Evolutionary conservation across 352 stramenopile genomes (phyloP), one percentile per base, ranked within the genome.

Genomic region (Globisporangium cylindrosporum): DNA sequence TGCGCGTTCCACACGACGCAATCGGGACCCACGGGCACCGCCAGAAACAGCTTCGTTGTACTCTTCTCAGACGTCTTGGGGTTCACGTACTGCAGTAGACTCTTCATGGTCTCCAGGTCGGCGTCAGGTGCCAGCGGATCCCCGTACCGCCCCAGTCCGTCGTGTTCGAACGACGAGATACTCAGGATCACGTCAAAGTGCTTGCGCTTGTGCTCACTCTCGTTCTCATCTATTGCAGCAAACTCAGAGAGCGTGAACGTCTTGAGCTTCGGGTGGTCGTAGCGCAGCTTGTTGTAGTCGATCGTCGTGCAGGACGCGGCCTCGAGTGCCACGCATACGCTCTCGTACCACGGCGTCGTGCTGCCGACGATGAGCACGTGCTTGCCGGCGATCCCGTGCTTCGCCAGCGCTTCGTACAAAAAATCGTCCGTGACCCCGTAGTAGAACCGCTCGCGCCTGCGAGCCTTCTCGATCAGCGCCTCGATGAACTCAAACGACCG

Each of bases 91-190:
- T 74, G 56, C 18, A 69, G 51, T 41, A 78, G 57, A 15, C 72
- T 66, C 56, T 73, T 63, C 76, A 92, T 91, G 9, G 75, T 67
- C 24, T 74, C 67, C 10, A 93, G 62, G 59, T 95, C 86, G 3
- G 73, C 88, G 24, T 83, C 67, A 0, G 82, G 77, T 60, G 81
- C 75, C 14, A 93, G 61, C 20, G 74, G 76, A 62, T 94, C 86
- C 10, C 85, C 84, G 67, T 90, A 91, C 10, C 88, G 71, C 3
- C 86, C 86, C 2, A 95, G 70, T 9, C 86, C 86, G 68, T 91
- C 79, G 68, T 93, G 88, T 67, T 94, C 82, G 24, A 94, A 76
- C 0, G 73, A 73, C 9, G 75, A 75, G 41, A 79, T 78, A 36
- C 72, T 72, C 27, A 82, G 59, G 24, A 81, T 75, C 43, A 67